phyloP scores from a whole-genome alignment of 257 asterid species.

The Petunia secreta region DNA sequence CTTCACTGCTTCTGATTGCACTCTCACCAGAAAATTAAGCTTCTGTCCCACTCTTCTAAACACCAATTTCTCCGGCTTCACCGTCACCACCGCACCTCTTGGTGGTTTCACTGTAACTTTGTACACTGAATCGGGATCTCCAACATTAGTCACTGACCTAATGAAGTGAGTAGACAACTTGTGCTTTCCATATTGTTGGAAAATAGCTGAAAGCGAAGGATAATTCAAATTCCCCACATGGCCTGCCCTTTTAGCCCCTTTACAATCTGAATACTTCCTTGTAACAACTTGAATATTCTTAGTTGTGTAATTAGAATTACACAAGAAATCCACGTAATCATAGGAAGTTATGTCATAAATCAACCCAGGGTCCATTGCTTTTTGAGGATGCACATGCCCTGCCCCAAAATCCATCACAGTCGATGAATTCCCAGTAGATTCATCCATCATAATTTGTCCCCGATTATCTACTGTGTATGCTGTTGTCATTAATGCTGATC shows the following conservation, averaged over 20 bases:
- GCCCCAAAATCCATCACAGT: constrained; percentile 86
- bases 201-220: constrained; percentile 72
- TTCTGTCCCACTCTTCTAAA: constrained; percentile 86
- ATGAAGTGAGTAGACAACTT: constrained; percentile 80
- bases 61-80: constrained; percentile 62
- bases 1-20: constrained; percentile 54
- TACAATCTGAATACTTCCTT: constrained; percentile 57
- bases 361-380: constrained; percentile 90
- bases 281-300: constrained; percentile 61
- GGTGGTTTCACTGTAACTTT: constrained; percentile 57
- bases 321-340: constrained; percentile 76
- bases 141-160: constrained; percentile 76
- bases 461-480: constrained; percentile 72
- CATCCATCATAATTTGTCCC: constrained; percentile 71
- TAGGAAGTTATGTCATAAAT: constrained; percentile 64
- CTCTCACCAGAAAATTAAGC: constrained; percentile 75
- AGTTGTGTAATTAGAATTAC: constrained; percentile 72
- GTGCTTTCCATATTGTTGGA: constrained; percentile 68
- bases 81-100: constrained; percentile 54
- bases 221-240: constrained; percentile 80
- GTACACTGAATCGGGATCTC: constrained; percentile 57
- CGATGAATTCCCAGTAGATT: constrained; percentile 71
- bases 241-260: constrained; percentile 74
- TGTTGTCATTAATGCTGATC: constrained; percentile 90
- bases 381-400: constrained; percentile 87